A percentile compares a stretch with the other conserved stretches of the same genome.
phyloP scores from a whole-genome alignment of 345 rosid genomes.

The Eucalyptus guilfoylei region DNA sequence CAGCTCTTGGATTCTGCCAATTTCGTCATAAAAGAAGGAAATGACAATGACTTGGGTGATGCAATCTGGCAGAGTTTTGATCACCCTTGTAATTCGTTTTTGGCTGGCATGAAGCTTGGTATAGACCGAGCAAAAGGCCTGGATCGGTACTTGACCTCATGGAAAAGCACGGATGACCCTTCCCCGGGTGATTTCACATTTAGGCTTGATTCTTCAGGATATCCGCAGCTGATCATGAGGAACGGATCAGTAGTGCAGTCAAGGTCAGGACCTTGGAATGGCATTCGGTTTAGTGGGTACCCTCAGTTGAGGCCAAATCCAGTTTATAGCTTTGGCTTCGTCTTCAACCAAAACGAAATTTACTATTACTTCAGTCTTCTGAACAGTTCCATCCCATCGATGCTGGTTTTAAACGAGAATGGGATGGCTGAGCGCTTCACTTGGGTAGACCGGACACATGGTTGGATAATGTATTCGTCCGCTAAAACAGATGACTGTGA shows the following conservation, averaged over 20 bases:
- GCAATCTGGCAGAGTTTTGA: slow-evolving; percentile 50
- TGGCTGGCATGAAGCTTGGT: slow-evolving; percentile 49
- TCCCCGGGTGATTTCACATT: slow-evolving; percentile 13
- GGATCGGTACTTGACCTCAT: slow-evolving; percentile 13
- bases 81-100: slow-evolving; percentile 31
- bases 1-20: slow-evolving; percentile 35
- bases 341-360: slow-evolving; percentile 4
- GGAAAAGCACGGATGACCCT: slow-evolving; percentile 33
- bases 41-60: neutral
- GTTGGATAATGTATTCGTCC: slow-evolving; percentile 13
- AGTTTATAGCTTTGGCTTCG: slow-evolving; percentile 3
- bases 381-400: slow-evolving; percentile 4
- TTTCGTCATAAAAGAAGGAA: slow-evolving; percentile 18
- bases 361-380: slow-evolving; percentile 7
- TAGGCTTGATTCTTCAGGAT: neutral
- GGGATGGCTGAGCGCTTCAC: slow-evolving; percentile 2
- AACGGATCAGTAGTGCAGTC: neutral
- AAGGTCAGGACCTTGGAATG: slow-evolving; percentile 43
- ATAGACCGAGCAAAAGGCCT: slow-evolving; percentile 10
- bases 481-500: slow-evolving; percentile 32
- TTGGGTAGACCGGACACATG: slow-evolving; percentile 14
- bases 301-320: slow-evolving; percentile 11
- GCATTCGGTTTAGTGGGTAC: slow-evolving; percentile 21
- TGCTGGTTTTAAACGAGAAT: slow-evolving; percentile 10
- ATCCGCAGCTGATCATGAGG: slow-evolving; percentile 13